These are phyloP conservation scores for Pelagomonas calceolata DNA, from an alignment of 108 stramenopile species.

Conservation along the genomic window DNA sequence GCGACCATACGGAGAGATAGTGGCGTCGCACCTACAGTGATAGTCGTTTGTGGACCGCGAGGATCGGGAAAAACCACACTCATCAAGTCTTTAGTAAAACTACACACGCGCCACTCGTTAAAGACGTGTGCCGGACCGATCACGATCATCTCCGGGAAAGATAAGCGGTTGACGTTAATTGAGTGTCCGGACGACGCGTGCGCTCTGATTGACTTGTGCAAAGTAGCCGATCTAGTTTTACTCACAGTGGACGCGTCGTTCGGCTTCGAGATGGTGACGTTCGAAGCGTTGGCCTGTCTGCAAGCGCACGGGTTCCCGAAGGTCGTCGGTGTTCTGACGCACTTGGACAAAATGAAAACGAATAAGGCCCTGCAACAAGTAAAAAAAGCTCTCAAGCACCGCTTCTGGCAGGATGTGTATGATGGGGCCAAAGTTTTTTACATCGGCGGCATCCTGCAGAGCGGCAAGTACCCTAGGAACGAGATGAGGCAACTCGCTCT, in stretches of 20 bases:
- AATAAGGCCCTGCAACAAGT: slow-evolving; percentile 77
- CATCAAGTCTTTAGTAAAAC: slow-evolving; percentile 87
- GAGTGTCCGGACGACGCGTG: slow-evolving; percentile 86
- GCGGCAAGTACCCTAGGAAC: slow-evolving; percentile 82
- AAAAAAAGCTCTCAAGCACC: slow-evolving; percentile 83
- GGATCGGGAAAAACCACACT: slow-evolving; percentile 88
- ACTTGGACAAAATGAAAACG: slow-evolving; percentile 84
- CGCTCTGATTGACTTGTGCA: slow-evolving; percentile 94
- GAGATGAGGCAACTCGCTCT: slow-evolving; percentile 80
- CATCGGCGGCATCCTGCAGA: neutral
- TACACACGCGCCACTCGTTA: slow-evolving; percentile 84
- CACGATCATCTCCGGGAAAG: slow-evolving; percentile 86
- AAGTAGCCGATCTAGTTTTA: slow-evolving; percentile 91
- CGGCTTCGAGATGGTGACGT: slow-evolving; percentile 99
- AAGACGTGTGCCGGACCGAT: slow-evolving; percentile 76
- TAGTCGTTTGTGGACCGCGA: slow-evolving; percentile 88
- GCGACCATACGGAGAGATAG: slow-evolving; percentile 12
- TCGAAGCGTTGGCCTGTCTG: slow-evolving; percentile 93
- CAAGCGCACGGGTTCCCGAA: slow-evolving; percentile 97
- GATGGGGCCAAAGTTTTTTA: slow-evolving; percentile 97
- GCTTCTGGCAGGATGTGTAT: slow-evolving; percentile 98
- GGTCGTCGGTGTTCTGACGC: slow-evolving; percentile 94
- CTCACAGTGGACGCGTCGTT: slow-evolving; percentile 93
- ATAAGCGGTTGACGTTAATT: slow-evolving; percentile 75
- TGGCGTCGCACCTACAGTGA: slow-evolving; percentile 62